Evolutionary conservation across 2,329 filamentous ascomycete genomes (phyloP), one percentile per base, ranked within the genome.

Genomic region (Cladophialophora chaetospira): DNA sequence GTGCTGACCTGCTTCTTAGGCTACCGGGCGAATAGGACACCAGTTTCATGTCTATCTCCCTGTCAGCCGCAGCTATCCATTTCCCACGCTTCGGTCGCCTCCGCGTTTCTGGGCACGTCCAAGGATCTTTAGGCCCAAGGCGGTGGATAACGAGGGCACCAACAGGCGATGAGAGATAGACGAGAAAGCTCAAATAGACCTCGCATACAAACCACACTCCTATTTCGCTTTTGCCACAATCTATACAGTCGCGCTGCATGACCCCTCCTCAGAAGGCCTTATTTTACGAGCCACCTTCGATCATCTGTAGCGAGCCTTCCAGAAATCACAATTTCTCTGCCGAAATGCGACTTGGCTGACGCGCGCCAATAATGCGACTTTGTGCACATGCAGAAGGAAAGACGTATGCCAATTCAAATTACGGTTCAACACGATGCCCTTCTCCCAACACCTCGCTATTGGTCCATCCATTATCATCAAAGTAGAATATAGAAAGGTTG

Each of bases 21-120:
- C 29, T 13, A 15, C 21, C 23, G 17, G 42, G 13, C 52, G 47
- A 54, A 59, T 55, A 46, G 31, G 17, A 43, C 36, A 15, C 23
- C 3, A 9, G 21, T 8, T 15, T 21, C 35, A 25, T 40, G 5
- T 21, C 17, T 23, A 15, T 25, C 19, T 33, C 46, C 31, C 42
- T 31, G 38, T 53, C 38, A 26, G 19, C 5, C n/a, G 9, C 42
- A 40, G 10, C 44, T 29, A 48, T 26, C 44, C 44, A 44, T 31
- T 21, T 33, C 35, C 46, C 45, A 53, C 56, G 44, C 59, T 49
- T 62, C 59, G 59, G 59, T 57, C 55, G 44, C 56, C 59, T 62
- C 59, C 59, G 59, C 45, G 19, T 47, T 13, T 40, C 43, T 46
- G 44, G 48, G 43, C 44, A 21, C 23, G 13, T 43, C 29, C 44